Evolutionary conservation across 2,329 filamentous ascomycete species (phyloP), one percentile per base, ranked within the genome.

Genomic region (Sporothrix pallida): DNA sequence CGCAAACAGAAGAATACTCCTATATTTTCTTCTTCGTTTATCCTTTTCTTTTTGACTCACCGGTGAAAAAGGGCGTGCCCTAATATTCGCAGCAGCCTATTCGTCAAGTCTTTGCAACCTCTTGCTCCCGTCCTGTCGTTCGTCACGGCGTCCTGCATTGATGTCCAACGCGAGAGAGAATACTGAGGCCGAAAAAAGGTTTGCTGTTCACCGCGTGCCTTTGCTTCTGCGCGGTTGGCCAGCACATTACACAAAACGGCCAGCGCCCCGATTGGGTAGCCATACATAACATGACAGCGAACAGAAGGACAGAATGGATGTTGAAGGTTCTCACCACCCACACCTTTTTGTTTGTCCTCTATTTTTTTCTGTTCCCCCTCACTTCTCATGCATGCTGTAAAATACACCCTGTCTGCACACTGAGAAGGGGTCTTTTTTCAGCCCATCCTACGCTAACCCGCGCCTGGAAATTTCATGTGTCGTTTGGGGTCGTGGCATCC

Each of bases 221-320:
- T 37, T 37, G 31, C 31, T 37, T 37, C 6, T 48, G 23, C 9
- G 17, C n/a, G n/a, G 17, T 26, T 46, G 71, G 48, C 48, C n/a
- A 56, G 42, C 23, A 70, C 4, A 60, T 31, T 3, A 23, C 12
- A 62, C n/a, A 71, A 48, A 56, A 26, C 68, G 54, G 60, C 23
- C 69, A 23, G 26, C 62, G 1, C 52, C 17, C 70, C 63, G 73
- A 74, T 74, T 72, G 70, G 70, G 73, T 70, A 74, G 52, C 70
- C 70, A 74, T 69, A 71, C 69, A 72, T 60, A 31, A 23, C 1
- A 17, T 37, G 65, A 52, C 65, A 52, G 65, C 48, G 23, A 50
- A 67, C 42, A 23, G 17, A 13, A 15, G 4, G 17, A 10, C 44
- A 26, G 20, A 23, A 20, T 23, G 26, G 15, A 17, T 23, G 44